These are phyloP conservation scores for Paraurostyla sp. DNA, from an alignment of 73 alveolate species.

Conservation along the genomic window DNA sequence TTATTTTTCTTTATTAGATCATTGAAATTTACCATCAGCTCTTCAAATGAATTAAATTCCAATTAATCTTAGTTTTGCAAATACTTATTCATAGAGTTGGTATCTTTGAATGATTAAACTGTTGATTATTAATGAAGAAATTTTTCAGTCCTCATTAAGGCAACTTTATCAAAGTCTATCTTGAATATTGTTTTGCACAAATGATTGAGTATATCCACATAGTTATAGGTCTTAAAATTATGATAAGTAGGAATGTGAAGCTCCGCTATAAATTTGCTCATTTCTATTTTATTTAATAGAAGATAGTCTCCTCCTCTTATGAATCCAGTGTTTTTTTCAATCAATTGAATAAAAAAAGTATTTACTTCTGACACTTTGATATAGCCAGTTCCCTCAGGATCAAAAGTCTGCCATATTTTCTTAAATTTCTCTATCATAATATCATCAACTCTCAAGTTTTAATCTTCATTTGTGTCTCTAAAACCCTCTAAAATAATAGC, in stretches of 20 bases:
- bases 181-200: constrained; percentile 6
- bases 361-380: neutral
- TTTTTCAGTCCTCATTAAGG: neutral
- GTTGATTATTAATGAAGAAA: neutral
- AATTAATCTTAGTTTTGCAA: neutral
- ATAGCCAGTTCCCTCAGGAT: constrained; percentile 55
- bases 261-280: constrained; percentile 44
- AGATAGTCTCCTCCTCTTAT: constrained; percentile 54
- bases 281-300: neutral
- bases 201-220: constrained; percentile 43
- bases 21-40: neutral
- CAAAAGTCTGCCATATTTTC: constrained; percentile 30
- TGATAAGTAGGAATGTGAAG: constrained; percentile 54
- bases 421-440: constrained; percentile 16
- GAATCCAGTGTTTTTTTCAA: neutral
- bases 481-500: constrained; percentile 82
- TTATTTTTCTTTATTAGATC: neutral
- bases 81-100: neutral
- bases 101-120: neutral
- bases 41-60: constrained; percentile 16
- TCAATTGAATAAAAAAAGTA: neutral
- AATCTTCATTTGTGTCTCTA: constrained; percentile 62
- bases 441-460: constrained; percentile 54
- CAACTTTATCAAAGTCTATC: constrained; percentile 37
- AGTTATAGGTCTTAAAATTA: constrained; percentile 3